Evolutionary conservation across 1,284 basidiomycete genomes (phyloP).

Genomic region (Puccinia coronata): DNA sequence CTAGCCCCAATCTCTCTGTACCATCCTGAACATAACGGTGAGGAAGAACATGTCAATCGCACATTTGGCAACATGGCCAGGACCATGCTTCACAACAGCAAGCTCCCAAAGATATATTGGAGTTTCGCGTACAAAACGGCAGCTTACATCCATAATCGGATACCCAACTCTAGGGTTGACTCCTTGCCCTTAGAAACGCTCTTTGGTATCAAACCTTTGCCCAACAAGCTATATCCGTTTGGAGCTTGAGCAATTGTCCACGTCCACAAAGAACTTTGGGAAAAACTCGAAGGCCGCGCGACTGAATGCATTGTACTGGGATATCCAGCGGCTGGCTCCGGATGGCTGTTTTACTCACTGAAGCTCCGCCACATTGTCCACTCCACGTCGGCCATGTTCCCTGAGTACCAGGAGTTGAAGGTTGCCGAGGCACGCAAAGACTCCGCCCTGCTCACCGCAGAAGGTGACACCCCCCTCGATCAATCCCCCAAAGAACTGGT

Average conservation of each 20-base stretch:
- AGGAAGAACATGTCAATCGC: too few relatives aligned
- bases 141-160: not conserved
- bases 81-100: too few relatives aligned
- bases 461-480: not conserved
- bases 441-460: too few relatives aligned
- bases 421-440: too few relatives aligned
- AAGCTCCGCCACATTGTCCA: not conserved
- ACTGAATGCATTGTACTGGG: not conserved
- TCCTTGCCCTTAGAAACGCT: not conserved
- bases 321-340: not conserved
- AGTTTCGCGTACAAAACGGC: not conserved
- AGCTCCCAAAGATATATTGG: not conserved
- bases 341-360: constrained; percentile 20
- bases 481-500: too few relatives aligned
- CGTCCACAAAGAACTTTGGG: not conserved
- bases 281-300: constrained; percentile 13
- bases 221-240: too few relatives aligned
- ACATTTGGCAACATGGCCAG: too few relatives aligned
- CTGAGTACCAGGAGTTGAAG: not conserved
- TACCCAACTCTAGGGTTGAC: not conserved
- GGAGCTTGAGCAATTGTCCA: not conserved
- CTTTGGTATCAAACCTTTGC: not conserved
- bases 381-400: constrained; percentile 1
- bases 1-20: too few relatives aligned
- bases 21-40: too few relatives aligned